Evolutionary conservation across 306 rosid species (phyloP), one percentile per base, ranked within the genome.

Genomic region (Citrullus colocynthis): DNA sequence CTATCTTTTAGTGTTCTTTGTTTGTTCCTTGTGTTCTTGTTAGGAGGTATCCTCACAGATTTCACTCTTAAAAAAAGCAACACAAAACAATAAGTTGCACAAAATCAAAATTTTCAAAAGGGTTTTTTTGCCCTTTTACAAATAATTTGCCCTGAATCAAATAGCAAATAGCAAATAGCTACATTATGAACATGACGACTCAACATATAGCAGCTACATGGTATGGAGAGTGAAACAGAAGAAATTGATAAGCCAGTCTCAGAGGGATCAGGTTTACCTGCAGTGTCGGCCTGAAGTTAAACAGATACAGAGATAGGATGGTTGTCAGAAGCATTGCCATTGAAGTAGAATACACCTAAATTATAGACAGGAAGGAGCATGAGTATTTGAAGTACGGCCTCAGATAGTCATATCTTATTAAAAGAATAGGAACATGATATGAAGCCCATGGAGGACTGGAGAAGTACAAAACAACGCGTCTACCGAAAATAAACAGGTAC

Each of bases 311-410:
- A 8, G 98, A 93, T 48, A 93, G 78, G 74, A 90, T 81, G 86
- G 88, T 93, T 6, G 97, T 93, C 78, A 93, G 89, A 48, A 91
- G 92, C 98, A 93, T 93, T 16, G 98, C 98, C 98, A 93, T 93
- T 79, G 98, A 93, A 44, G 97, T 93, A 57, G 98, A 90, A 78
- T 93, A 93, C 74, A 93, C 97, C 97, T 90, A 67, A 28, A 72
- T 34, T 39, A 34, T 21, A 72, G 71, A 72, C 9, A 6, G 37
- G 14, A 11, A n/a, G 56, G 34, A 71, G 14, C 37, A 44, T 32
- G 36, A 32, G 36, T 32, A 32, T 32, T 32, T 32, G 36, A 32
- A 2, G 36, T 32, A 32, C 4, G 36, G 36, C 36, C 36, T 49
- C 44, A 70, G 30, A 69, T 13, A 21, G 49, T 41, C 75, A 32